These are phyloP conservation scores for Malassezia sympodialis DNA, from an alignment of 1,284 basidiomycete genomes.

Conservation along the genomic window DNA sequence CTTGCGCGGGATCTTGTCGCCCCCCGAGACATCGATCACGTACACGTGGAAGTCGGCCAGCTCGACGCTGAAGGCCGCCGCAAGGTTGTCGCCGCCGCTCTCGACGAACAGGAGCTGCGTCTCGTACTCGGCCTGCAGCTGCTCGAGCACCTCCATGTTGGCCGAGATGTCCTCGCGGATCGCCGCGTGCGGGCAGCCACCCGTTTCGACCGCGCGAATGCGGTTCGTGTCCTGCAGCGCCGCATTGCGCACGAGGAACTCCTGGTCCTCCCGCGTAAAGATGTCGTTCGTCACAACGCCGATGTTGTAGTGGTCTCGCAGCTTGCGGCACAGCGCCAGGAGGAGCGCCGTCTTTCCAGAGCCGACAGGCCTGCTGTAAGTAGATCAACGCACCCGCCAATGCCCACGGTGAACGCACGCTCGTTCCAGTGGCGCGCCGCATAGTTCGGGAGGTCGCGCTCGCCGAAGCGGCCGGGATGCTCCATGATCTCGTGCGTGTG, in stretches of 20 bases:
- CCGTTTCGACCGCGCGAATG: conserved; percentile 90
- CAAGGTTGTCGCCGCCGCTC: conserved; percentile 89
- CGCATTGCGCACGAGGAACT: conserved; percentile 85
- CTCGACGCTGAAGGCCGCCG: conserved; percentile 87
- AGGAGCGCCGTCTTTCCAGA: conserved; percentile 94
- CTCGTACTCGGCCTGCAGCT: conserved; percentile 69
- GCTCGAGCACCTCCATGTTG: conserved; percentile 88
- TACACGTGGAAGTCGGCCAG: conserved; percentile 79
- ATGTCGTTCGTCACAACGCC: conserved; percentile 55
- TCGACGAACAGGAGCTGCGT: conserved; percentile 66
- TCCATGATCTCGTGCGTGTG: conserved; percentile 36
- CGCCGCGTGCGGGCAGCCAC: conserved; percentile 48
- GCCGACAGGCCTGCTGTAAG: conserved; percentile 59
- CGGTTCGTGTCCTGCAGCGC: conserved; percentile 67
- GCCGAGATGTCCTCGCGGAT: conserved; percentile 84
- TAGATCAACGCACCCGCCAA: conserved; percentile 65
- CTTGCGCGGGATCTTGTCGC: conserved; percentile 95
- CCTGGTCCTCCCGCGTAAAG: conserved; percentile 76
- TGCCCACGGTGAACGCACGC: conserved; percentile 89
- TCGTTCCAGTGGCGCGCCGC: conserved; percentile 74
- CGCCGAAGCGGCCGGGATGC: conserved; percentile 69
- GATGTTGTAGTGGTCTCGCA: conserved; percentile 78
- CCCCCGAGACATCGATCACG: conserved; percentile 62
- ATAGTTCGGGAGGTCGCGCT: conserved; percentile 85
- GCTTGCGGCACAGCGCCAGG: conserved; percentile 73